phyloP scores from a whole-genome alignment of 129 eudicot species.

The Gnaphalium uliginosum region DNA sequence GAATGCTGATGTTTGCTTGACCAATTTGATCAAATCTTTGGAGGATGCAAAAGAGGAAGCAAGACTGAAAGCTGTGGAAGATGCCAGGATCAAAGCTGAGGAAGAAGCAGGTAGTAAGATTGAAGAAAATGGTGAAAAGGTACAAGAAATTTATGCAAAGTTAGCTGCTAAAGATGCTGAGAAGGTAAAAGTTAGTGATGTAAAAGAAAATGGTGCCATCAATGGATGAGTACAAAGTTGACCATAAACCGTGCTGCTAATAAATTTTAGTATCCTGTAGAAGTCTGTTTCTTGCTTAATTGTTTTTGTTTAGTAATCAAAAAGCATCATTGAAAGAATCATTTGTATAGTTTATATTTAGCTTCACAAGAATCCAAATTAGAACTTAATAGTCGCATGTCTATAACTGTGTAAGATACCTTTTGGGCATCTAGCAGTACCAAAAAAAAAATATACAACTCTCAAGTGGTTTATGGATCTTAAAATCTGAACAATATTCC shows the following conservation, averaged over 20 bases:
- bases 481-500: neutral
- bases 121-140: conserved; percentile 16
- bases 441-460: neutral
- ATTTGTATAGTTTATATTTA: neutral
- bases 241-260: neutral
- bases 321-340: neutral
- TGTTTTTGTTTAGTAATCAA: neutral
- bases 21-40: conserved; percentile 44
- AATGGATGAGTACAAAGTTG: neutral
- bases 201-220: conserved; percentile 16
- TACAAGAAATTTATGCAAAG: conserved; percentile 10
- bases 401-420: neutral
- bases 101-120: conserved; percentile 1
- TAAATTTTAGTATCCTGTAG: neutral
- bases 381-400: neutral
- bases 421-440: neutral
- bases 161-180: neutral
- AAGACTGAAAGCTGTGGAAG: conserved; percentile 43
- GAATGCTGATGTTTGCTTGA: conserved; percentile 42
- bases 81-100: conserved; percentile 36
- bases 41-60: conserved; percentile 51
- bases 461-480: neutral
- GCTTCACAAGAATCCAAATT: neutral
- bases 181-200: conserved; percentile 1
- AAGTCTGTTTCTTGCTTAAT: neutral